phyloP scores from a whole-genome alignment of 2,329 filamentous ascomycete genomes.

The Cladosporium phlei region DNA sequence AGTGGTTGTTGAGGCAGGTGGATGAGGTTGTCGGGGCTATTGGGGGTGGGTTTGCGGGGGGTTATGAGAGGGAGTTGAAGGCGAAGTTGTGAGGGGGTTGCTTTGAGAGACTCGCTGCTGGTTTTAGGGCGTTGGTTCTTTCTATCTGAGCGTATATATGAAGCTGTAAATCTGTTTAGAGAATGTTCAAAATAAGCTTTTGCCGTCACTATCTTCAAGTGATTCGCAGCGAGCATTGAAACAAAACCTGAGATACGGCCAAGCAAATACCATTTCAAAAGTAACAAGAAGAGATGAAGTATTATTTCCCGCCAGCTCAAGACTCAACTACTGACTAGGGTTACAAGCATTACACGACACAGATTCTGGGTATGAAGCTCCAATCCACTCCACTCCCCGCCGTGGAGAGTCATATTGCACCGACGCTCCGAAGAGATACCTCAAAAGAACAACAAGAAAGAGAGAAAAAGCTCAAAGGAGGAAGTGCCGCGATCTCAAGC shows the following conservation, averaged over 20 bases:
- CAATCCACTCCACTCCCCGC: conserved; percentile 8
- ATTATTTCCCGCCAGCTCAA: conserved; percentile 8
- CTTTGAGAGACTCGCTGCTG: too few species aligned
- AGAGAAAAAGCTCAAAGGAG: conserved; percentile 5
- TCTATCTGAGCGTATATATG: too few species aligned
- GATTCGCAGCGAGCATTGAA: too few species aligned
- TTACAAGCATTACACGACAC: conserved; percentile 15
- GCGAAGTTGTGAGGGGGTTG: conserved; percentile 34
- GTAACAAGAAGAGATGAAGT: not conserved
- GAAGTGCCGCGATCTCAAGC: conserved; percentile 1
- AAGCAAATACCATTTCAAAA: not conserved
- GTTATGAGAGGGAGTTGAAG: conserved; percentile 38
- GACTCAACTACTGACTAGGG: conserved; percentile 1
- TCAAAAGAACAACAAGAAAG: conserved; percentile 9
- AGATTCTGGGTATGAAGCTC: conserved; percentile 14
- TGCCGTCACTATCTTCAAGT: too few species aligned
- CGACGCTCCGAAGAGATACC: conserved; percentile 12
- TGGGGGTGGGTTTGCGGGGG: conserved; percentile 53
- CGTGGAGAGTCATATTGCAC: not conserved
- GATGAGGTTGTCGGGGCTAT: conserved; percentile 55
- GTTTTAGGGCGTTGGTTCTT: too few species aligned
- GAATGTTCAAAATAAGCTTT: too few species aligned
- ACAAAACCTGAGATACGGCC: too few species aligned
- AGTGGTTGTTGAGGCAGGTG: conserved; percentile 59
- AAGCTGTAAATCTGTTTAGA: too few species aligned